Conservation (phyloP, 1,284 basidiomycete genomes). For the Moesziomyces sp. region DNA sequence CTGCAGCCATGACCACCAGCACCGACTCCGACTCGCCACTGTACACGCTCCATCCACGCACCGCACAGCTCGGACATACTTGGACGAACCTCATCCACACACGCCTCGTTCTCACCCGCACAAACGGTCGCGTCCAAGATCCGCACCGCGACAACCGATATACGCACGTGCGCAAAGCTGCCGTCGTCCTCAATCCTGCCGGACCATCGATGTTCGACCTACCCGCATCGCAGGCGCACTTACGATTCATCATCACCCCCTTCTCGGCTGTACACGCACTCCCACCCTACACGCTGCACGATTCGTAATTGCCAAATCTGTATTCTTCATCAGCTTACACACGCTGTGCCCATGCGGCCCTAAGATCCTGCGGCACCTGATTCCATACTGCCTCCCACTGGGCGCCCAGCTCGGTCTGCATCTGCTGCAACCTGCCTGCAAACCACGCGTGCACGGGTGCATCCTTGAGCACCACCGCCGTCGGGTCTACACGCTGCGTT, state of each 20-base stretch:
- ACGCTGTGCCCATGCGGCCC: conserved; percentile 10
- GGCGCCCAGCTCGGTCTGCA: conserved; percentile 5
- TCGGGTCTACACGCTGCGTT: conserved; percentile 13
- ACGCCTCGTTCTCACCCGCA: conserved; percentile 39
- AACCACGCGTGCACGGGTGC: conserved; percentile 21
- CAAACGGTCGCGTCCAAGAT: conserved; percentile 12
- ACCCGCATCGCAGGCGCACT: not conserved
- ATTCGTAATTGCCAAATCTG: too few species aligned
- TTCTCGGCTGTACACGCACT: conserved; percentile 15
- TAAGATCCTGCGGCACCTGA: conserved; percentile 4
- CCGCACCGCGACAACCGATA: not conserved
- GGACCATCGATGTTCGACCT: conserved; percentile 28
- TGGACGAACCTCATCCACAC: conserved; percentile 59
- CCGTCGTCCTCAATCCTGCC: conserved; percentile 33
- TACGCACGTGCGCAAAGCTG: conserved; percentile 23
- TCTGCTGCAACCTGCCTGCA: not conserved
- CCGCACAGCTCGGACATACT: conserved; percentile 52
- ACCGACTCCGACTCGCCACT: conserved; percentile 5
- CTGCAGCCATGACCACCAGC: conserved; percentile 12
- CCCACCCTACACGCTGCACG: not conserved
- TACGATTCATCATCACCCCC: conserved; percentile 31
- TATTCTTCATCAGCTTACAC: not conserved
- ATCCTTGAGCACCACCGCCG: not conserved
- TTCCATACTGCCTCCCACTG: conserved; percentile 10
- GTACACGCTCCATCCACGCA: conserved; percentile 25